phyloP scores from a whole-genome alignment of 331 rosid species.

The Malus hybrid region DNA sequence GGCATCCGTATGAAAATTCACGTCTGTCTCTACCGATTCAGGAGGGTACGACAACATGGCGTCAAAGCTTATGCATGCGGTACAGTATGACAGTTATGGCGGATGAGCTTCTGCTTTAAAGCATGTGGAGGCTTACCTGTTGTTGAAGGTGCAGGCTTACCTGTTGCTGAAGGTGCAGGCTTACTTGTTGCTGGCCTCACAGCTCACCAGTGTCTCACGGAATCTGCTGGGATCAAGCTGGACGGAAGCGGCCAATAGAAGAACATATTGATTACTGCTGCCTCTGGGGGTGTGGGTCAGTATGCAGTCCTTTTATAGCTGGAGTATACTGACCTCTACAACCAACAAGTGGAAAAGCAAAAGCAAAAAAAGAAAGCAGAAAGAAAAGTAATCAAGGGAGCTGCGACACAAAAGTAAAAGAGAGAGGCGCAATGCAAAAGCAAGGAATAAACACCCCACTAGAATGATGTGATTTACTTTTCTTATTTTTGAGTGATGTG shows the following conservation, averaged over 20 bases:
- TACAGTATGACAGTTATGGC: constrained; percentile 31
- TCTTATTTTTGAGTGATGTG: too few relatives aligned
- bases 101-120: constrained; percentile 29
- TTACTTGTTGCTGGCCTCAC: constrained; percentile 43
- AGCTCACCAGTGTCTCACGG: constrained; percentile 40
- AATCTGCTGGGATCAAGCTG: constrained; percentile 24
- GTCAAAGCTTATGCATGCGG: constrained; percentile 25
- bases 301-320: constrained; percentile 25
- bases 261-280: constrained; percentile 44
- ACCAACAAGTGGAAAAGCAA: too few relatives aligned
- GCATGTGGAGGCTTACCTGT: background rate
- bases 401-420: too few relatives aligned
- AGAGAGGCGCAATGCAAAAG: too few relatives aligned
- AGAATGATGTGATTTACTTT: too few relatives aligned
- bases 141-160: too few relatives aligned
- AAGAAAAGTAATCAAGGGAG: too few relatives aligned
- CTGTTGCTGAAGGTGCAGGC: constrained; percentile 38
- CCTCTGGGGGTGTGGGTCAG: constrained; percentile 55
- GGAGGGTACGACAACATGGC: background rate
- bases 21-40: background rate
- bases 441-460: too few relatives aligned
- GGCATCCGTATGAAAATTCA: too few relatives aligned
- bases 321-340: too few relatives aligned
- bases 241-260: constrained; percentile 19
- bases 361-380: too few relatives aligned